Percentiles rank a stretch among this genome's conserved stretches.
These are phyloP conservation scores for Escallonia herrerae DNA, from an alignment of 129 eudicot species.

Conservation along the genomic window DNA sequence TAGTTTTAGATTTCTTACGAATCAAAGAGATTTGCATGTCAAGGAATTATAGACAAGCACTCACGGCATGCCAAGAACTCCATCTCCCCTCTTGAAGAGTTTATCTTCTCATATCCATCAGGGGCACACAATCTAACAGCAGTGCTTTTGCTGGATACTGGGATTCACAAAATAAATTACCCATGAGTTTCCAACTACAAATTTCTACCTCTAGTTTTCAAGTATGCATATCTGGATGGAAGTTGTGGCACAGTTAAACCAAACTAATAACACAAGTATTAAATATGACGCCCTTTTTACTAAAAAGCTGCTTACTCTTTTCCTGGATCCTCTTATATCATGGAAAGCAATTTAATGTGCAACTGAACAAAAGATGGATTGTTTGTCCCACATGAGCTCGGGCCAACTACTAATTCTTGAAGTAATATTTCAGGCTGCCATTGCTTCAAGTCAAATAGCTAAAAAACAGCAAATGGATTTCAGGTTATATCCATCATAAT, in stretches of 20 bases:
- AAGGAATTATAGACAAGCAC: not conserved
- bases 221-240: slow-evolving; percentile 29
- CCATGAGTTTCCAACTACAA: slow-evolving; percentile 36
- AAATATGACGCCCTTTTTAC: not conserved
- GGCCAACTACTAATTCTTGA: slow-evolving; percentile 24
- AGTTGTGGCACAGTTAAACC: not conserved
- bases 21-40: not conserved
- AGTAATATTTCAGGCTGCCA: slow-evolving; percentile 41
- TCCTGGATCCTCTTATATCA: slow-evolving; percentile 29
- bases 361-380: slow-evolving; percentile 27
- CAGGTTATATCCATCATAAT: not conserved
- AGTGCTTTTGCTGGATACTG: slow-evolving; percentile 23
- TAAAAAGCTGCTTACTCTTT: slow-evolving; percentile 24
- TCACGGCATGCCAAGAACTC: slow-evolving; percentile 39
- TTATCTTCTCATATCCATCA: slow-evolving; percentile 25
- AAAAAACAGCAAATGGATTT: slow-evolving; percentile 7
- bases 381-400: slow-evolving; percentile 14
- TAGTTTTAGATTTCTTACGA: not conserved
- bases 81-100: slow-evolving; percentile 42
- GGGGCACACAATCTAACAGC: slow-evolving; percentile 26
- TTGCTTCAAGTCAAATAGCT: slow-evolving; percentile 45
- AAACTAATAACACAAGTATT: slow-evolving; percentile 10
- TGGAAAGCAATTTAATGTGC: slow-evolving; percentile 39
- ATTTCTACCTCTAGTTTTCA: slow-evolving; percentile 14
- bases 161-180: slow-evolving; percentile 22